Evolutionary conservation across 78 protist genomes (phyloP), one percentile per base, ranked within the genome.

Genomic region (Capsaspora owczarzaki): DNA sequence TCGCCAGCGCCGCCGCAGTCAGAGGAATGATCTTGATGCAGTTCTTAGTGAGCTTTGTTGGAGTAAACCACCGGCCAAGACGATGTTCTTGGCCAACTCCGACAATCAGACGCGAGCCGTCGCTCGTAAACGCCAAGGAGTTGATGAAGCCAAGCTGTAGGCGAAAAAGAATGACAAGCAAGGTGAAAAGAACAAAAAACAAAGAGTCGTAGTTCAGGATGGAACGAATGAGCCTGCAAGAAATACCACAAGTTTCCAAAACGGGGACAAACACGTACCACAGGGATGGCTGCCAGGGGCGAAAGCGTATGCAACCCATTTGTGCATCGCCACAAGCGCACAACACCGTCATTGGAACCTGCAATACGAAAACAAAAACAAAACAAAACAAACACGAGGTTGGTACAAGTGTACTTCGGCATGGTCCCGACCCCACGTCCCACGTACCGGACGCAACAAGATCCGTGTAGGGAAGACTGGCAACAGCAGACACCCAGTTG

Each of bases 31-130:
- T 10, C n/a, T 49, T 20, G 56, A n/a, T n/a, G n/a, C n/a, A n/a
- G n/a, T n/a, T n/a, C n/a, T 10, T 20, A 16, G n/a, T 16, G n/a
- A 49, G n/a, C 56, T 49, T 61, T 19, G 27, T 35, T 22, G 47
- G 61, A 19, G 33, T 31, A n/a, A n/a, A n/a, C 85, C 85, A 81
- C 27, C 79, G 61, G n/a, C 85, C 85, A 2, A 81, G 79, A 8
- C 85, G 78, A 27, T 74, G 85, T 37, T 81, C 85, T 44, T 61
- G 78, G 12, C 76, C 85, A 22, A 49, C 78, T 10, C 56, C 79
- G 19, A 53, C 78, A 4, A 74, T 47, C 4, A 49, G 63, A 14
- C 53, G 44, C 10, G 56, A 25, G 31, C 72, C 75, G 44, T 33
- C 31, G 27, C 22, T 31, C 66, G 78, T 16, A 19, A 81, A 0